Base-by-base conservation (phyloP, 805 yeast species). In the Candida awuae region DNA sequence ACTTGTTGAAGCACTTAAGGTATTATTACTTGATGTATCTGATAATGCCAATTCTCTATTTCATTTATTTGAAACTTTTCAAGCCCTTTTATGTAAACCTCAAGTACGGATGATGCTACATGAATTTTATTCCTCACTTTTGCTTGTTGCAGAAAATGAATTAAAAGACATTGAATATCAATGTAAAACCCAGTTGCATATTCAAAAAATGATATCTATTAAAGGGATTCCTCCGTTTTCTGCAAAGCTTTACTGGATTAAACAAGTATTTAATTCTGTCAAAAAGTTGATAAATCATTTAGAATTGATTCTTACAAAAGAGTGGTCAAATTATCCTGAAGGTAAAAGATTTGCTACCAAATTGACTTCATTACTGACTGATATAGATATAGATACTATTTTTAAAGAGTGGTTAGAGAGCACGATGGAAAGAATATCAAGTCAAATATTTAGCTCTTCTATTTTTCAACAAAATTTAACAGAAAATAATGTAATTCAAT, bases 341-440 rank as follows among this genome's bases (percentile, higher is more conserved):
- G 96, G 95, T 0, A 70, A 68, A 37, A 73, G 70, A 44, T 70
- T 90, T 1, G 62, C 70, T 9, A 55, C 63, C 2, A 84, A 75
- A 43, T 66, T 74, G 18, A 48, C 54, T 2, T 56, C 62, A 0
- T 63, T 83, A 34, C 50, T 64, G n/a, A 57, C 63, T 18, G 71
- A 68, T 34, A 56, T 77, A 9, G 64, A 79, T 35, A 52, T 75
- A 0, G 57, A 66, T 20, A 43, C 39, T 0, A 47, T 71, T 0
- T 70, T 68, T 36, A 56, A 64, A 0, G 51, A 54, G 2, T 86
- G 94, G 92, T 35, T 72, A 0, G 12, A 30, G 2, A 27, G 30
- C 6, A 33, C 45, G 21, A 36, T 25, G 4, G 23, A 38, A 8
- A 43, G 42, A 7, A 19, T 47, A 6, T 32, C 43, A 8, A 43